Conservation (phyloP, 2,329 filamentous ascomycete genomes). For the Ophiocordyceps camponoti-leonardi region DNA sequence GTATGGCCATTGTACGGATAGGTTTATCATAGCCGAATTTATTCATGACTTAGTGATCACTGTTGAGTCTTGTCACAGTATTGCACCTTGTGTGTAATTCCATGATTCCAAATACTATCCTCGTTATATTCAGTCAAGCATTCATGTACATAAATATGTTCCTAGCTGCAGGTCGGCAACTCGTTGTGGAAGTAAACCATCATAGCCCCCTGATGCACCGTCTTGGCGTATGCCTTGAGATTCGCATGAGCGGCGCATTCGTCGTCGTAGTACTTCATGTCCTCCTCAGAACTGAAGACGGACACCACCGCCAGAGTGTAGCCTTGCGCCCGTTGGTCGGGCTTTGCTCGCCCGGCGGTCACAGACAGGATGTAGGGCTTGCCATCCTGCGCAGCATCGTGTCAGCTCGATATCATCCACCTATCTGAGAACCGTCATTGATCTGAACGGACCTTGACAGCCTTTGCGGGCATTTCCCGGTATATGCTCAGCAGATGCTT, state of each 20-base stretch:
- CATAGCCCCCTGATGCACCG: conserved; percentile 19
- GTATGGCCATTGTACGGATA: no score
- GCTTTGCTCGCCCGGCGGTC: conserved; percentile 27
- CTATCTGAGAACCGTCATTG: not conserved
- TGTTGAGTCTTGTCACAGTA: no score
- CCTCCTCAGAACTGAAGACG: conserved; percentile 36
- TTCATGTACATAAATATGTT: no score
- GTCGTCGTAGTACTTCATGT: conserved; percentile 45
- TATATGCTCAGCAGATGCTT: conserved; percentile 14
- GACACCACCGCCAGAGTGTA: conserved; percentile 39
- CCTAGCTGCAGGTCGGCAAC: not conserved
- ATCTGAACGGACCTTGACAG: conserved; percentile 11
- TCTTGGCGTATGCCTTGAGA: conserved; percentile 14
- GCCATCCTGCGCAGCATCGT: conserved; percentile 26
- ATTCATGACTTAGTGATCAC: no score
- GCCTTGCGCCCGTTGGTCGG: conserved; percentile 38
- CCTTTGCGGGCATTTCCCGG: conserved; percentile 11
- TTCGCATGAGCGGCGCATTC: conserved; percentile 16
- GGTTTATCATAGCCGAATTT: no score
- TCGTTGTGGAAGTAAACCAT: conserved; percentile 32
- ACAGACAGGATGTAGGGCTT: conserved; percentile 41
- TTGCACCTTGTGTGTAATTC: no score
- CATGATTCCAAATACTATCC: no score
- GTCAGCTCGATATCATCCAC: not conserved
- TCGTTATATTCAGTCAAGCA: no score